Conservation (phyloP, 2,329 filamentous ascomycete genomes). For the Aciculosporium take region DNA sequence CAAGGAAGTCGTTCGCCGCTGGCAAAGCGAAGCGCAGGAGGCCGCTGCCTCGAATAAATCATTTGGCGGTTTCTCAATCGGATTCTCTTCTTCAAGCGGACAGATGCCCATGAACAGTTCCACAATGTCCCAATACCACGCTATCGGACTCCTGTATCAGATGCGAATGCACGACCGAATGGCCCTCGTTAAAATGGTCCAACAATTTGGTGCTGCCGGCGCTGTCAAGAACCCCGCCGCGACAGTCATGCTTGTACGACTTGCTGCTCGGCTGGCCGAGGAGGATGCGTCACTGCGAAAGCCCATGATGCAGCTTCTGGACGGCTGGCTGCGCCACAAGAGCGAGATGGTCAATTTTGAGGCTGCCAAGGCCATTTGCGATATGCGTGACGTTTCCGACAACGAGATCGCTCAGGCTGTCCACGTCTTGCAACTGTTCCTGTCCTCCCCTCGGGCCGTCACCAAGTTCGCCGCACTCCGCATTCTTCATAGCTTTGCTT, state of each 20-base stretch:
- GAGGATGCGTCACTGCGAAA: constrained; percentile 80
- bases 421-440: constrained; percentile 89
- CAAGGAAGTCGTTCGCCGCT: constrained; percentile 85
- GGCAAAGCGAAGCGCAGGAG: constrained; percentile 98
- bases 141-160: constrained; percentile 91
- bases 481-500: constrained; percentile 90
- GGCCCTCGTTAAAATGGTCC: constrained; percentile 99
- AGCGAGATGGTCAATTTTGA: constrained; percentile 99
- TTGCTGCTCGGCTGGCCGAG: constrained; percentile 87
- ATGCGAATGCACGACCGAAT: constrained; percentile 97
- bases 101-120: constrained; percentile 78
- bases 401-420: constrained; percentile 84
- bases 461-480: constrained; percentile 96
- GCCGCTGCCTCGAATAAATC: constrained; percentile 84
- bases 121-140: constrained; percentile 97
- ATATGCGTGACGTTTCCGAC: constrained; percentile 85
- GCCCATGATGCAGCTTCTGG: constrained; percentile 93
- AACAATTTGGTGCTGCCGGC: constrained; percentile 85
- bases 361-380: constrained; percentile 93
- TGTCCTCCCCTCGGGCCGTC: constrained; percentile 86
- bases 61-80: constrained; percentile 76
- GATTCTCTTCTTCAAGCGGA: constrained; percentile 69
- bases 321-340: constrained; percentile 95
- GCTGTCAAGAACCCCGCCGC: constrained; percentile 92
- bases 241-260: constrained; percentile 77